Base-by-base conservation (phyloP, 345 rosid species). In the Boechera divaricarpa region DNA sequence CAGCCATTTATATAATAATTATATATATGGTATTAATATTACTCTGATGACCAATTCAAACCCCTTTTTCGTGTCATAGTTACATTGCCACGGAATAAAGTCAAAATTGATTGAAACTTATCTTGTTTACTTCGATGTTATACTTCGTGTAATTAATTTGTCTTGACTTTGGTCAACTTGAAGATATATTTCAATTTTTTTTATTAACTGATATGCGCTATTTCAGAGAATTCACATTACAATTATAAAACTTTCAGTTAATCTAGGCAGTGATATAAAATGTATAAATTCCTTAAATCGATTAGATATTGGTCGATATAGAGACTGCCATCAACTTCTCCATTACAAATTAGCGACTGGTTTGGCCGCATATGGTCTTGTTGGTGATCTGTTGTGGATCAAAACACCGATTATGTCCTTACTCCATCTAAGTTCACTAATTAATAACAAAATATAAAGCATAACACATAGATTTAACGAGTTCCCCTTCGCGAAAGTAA, bases 11-110 rank as follows among this genome's bases (percentile, higher is more conserved):
- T 12, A 52, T 51, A 35, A 33, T 21, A 3, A 28, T n/a, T 41
- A 45, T 51, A 51, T 16, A 13, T 45, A 47, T 59, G 36, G 26
- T 26, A 36, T 26, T 36, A 38, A 29, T 51, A 51, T 73, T 29
- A 62, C 70, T 53, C 10, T 10, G 28, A 31, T 11, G 63, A 63
- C 70, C 70, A 18, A 64, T 63, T 32, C 29, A 56, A 44, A 42
- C 15, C 7, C 15, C 4, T 42, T 44, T 67, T 44, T 24, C 48
- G 35, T 54, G 58, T 73, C 70, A 73, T 64, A 54, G 44, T 6
- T 55, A 10, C 16, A 32, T 13, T 64, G 36, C 56, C 63, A 38
- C 3, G 21, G 12, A 63, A 44, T 7, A 11, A 29, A 4, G 16
- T 10, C 31, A 45, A 64, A 67, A 12, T 5, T 24, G 38, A 54